Percentiles rank a stretch among this genome's conserved stretches.
These are phyloP conservation scores for Nemania sp. DNA, from an alignment of 2,329 filamentous ascomycete species.

Conservation along the genomic window DNA sequence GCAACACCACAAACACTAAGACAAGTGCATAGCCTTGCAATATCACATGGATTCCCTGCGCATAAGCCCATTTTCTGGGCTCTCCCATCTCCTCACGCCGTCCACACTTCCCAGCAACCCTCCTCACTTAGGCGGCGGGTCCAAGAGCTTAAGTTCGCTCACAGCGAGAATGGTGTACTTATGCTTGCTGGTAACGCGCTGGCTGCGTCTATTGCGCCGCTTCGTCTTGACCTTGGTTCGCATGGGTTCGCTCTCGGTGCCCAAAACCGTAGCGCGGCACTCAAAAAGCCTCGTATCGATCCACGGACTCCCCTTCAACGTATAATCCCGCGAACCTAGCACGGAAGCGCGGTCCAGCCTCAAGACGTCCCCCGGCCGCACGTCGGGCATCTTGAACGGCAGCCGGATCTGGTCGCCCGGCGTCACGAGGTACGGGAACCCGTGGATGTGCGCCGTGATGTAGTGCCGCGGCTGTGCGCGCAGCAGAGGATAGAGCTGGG, in stretches of 20 bases:
- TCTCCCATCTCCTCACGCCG: background rate
- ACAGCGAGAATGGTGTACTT: constrained; percentile 84
- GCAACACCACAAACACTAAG: too few species aligned
- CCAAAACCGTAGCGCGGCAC: constrained; percentile 82
- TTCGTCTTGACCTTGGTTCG: constrained; percentile 80
- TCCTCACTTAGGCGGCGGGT: constrained; percentile 13
- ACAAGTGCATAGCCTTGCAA: too few species aligned
- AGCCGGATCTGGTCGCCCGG: constrained; percentile 74
- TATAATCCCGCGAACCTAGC: constrained; percentile 87
- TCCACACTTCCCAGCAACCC: too few species aligned
- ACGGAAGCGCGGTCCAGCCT: constrained; percentile 83
- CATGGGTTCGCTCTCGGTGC: constrained; percentile 79
- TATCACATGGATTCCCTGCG: too few species aligned
- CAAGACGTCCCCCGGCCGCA: constrained; percentile 79
- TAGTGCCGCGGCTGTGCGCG: constrained; percentile 75
- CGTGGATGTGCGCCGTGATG: constrained; percentile 79
- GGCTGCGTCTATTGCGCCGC: constrained; percentile 72
- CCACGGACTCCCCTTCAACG: constrained; percentile 79
- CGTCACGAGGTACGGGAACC: constrained; percentile 77
- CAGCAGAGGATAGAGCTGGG: constrained; percentile 68
- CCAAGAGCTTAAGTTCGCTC: constrained; percentile 71
- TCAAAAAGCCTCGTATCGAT: constrained; percentile 83
- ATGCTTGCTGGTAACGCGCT: constrained; percentile 86
- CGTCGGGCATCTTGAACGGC: constrained; percentile 77
- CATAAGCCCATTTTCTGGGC: too few species aligned